These are phyloP conservation scores for Candida montana DNA, from an alignment of 805 yeast genomes.

Conservation along the genomic window DNA sequence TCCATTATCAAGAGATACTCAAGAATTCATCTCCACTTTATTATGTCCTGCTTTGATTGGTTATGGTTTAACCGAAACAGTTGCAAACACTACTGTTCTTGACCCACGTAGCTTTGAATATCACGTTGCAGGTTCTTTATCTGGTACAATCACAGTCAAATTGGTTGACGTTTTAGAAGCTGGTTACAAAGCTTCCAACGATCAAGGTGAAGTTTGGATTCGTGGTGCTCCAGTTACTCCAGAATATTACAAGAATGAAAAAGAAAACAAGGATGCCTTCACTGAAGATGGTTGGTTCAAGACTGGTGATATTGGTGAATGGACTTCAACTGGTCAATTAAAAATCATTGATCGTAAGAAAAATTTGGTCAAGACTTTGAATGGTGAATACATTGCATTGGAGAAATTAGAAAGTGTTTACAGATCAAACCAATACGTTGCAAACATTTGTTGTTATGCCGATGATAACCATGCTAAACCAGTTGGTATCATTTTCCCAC, in stretches of 20 bases:
- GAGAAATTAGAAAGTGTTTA: constrained; percentile 91
- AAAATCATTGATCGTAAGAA: constrained; percentile 89
- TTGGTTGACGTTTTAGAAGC: constrained; percentile 88
- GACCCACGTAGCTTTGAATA: constrained; percentile 61
- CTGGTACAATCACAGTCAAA: constrained; percentile 81
- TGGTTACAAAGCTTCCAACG: constrained; percentile 82
- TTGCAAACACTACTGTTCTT: constrained; percentile 76
- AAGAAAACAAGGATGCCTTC: constrained; percentile 73
- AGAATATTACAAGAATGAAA: constrained; percentile 77
- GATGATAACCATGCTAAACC: constrained; percentile 87
- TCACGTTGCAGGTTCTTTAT: constrained; percentile 78
- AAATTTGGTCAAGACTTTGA: constrained; percentile 90
- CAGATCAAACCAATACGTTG: constrained; percentile 72
- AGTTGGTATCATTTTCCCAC: constrained; percentile 83
- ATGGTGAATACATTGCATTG: constrained; percentile 96
- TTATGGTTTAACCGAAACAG: constrained; percentile 94
- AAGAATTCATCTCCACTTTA: constrained; percentile 68
- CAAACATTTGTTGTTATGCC: constrained; percentile 89
- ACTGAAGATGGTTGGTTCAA: constrained; percentile 82
- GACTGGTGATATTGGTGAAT: constrained; percentile 96
- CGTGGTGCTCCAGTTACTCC: constrained; percentile 66
- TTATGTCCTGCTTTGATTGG: constrained; percentile 88
- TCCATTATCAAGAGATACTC: constrained; percentile 77
- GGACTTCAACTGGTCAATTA: constrained; percentile 77
- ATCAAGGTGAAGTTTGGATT: constrained; percentile 90